Base-by-base conservation (phyloP, 176 grass and related monocot genomes). In the Musa schizocarpa region DNA sequence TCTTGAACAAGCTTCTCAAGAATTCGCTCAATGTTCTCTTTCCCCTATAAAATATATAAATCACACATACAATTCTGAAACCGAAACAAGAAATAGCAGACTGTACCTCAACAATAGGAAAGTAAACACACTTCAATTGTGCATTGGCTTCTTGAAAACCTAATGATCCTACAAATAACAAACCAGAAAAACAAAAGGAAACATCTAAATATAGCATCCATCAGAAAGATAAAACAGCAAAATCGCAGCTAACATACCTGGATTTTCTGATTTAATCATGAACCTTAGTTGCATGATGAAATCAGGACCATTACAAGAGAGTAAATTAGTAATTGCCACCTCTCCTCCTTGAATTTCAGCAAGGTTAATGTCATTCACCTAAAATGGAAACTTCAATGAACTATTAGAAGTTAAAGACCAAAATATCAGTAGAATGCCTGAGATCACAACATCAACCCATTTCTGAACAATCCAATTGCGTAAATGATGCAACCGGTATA, bases 231-330 rank as follows among this genome's bases (percentile, higher is more conserved):
- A 71, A 83, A 23, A 75, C 9, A 34, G 71, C 65, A 26, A 50
- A 51, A 26, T 83, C 82, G 76, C 81, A 79, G 52, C 4, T 59
- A 19, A 63, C 50, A 16, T 58, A 50, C 51, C 27, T 50, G 26
- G 52, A 79, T 43, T 43, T 43, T 43, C 34, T 43, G 34, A 43
- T 43, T 43, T 43, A 43, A 43, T 43, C 34, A 43, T 43, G 34
- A 87, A 77, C 52, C 10, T 87, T 21, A 88, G 59, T 49, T 84
- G 61, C 5, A 88, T 5, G 72, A 78, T 27, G 68, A 88, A 84
- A 88, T 84, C 62, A 71, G 86, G 86, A 78, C 82, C 86, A 81
- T 84, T 77, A 58, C 77, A 88, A 55, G 86, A 84, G 81, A 84
- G 74, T 74, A 81, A 74, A 78, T 88, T 84, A 61, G 86, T 78